Evolutionary conservation across 305 asterid species (phyloP).

Genomic region (Ilex paraguariensis): DNA sequence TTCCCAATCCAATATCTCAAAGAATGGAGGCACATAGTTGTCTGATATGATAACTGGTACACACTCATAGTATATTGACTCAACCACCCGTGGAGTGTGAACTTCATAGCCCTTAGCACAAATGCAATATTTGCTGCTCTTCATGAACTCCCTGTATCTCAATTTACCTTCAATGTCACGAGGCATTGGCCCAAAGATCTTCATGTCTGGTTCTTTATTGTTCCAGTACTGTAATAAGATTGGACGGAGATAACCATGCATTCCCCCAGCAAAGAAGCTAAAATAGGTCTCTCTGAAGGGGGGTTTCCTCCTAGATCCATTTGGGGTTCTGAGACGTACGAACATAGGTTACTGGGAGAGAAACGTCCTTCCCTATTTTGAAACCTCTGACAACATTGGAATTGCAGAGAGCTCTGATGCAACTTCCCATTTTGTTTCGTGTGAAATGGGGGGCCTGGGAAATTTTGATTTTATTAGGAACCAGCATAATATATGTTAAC

Average conservation of each 20-base stretch:
- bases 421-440: slow-evolving; percentile 25
- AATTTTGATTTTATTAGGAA: slow-evolving; percentile 6
- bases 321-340: slow-evolving; percentile 42
- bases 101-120: slow-evolving; percentile 61
- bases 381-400: slow-evolving; percentile 49
- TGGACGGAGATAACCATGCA: slow-evolving; percentile 54
- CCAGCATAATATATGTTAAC: not conserved
- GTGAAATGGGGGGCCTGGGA: slow-evolving; percentile 43
- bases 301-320: slow-evolving; percentile 46
- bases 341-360: slow-evolving; percentile 55
- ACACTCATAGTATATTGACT: slow-evolving; percentile 50
- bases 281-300: slow-evolving; percentile 27
- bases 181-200: slow-evolving; percentile 43
- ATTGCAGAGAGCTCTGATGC: slow-evolving; percentile 54
- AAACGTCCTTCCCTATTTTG: slow-evolving; percentile 49
- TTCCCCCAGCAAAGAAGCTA: slow-evolving; percentile 55
- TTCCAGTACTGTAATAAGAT: slow-evolving; percentile 37
- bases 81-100: slow-evolving; percentile 52
- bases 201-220: slow-evolving; percentile 45
- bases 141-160: slow-evolving; percentile 48
- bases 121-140: slow-evolving; percentile 54
- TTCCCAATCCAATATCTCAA: slow-evolving; percentile 52
- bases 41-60: slow-evolving; percentile 60
- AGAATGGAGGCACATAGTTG: slow-evolving; percentile 53
- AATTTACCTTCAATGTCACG: slow-evolving; percentile 51